Base-by-base conservation (phyloP, 257 asterid species). In the Cruciata laevipes region DNA sequence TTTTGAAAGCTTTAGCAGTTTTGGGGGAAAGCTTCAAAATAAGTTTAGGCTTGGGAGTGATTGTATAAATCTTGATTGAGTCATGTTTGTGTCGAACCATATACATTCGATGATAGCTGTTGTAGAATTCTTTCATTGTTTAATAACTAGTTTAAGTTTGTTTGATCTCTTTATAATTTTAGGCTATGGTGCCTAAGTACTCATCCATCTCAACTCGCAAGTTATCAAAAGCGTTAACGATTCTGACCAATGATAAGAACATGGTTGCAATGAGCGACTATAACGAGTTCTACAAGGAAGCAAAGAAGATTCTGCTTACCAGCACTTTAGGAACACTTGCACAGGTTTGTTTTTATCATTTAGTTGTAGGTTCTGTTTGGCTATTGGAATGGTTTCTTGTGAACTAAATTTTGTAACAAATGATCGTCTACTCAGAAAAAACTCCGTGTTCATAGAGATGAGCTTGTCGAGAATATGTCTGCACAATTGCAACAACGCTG, bases 121-220 rank as follows among this genome's bases (percentile, higher is more conserved):
- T 42, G 2, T 2, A 42, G 6, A 13, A 11, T 2, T 42, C 4
- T 2, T 42, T 42, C 51, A 3, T 5, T 11, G 51, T 13, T 38
- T 10, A 38, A 38, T 27, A 27, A 27, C 47, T 38, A 38, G 11
- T 8, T 38, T 42, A 10, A 42, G 51, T 11, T 42, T 11, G 3
- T 5, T 42, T 13, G 18, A 42, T 65, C 70, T 66, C 69, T 75
- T 32, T 66, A 68, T 73, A 70, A 69, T 61, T 77, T 56, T 68
- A 94, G 99, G 96, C 97, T 60, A 85, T 88, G 97, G 96, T 87
- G 56, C 71, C 90, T 7, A 88, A 82, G 66, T 88, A 79, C 80
- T 69, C 92, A 0, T 84, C 95, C 59, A 85, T 93, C 79, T 90
- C 99, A 44, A 74, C 96, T 16, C 76, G 99, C 63, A 93, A 90